Evolutionary conservation across 345 rosid genomes (phyloP).

Genomic region (Ailanthus altissimus): DNA sequence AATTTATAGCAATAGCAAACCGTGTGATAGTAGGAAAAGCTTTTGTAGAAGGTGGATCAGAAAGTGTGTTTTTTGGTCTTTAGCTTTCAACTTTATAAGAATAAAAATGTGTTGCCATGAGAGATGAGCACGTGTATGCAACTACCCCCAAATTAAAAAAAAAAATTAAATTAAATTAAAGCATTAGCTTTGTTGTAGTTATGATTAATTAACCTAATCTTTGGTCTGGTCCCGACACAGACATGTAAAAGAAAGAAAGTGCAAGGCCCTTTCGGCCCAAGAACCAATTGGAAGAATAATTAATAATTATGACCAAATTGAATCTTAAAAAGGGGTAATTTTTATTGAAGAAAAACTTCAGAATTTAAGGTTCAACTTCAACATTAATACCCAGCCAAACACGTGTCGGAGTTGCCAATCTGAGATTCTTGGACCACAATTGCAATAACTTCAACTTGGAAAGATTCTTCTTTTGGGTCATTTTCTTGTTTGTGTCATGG

Average conservation of each 20-base stretch:
- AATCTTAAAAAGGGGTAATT: neutral
- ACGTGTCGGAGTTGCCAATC: neutral
- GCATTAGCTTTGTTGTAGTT: too few species aligned
- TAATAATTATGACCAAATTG: neutral
- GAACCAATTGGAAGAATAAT: neutral
- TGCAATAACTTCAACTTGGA: neutral
- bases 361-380: neutral
- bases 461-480: neutral
- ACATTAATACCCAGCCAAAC: constrained; percentile 4
- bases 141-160: neutral
- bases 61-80: neutral
- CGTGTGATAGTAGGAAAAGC: too few species aligned
- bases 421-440: constrained; percentile 22
- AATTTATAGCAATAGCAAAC: too few species aligned
- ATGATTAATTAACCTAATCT: too few species aligned
- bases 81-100: neutral
- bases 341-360: too few species aligned
- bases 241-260: neutral
- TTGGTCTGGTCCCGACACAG: too few species aligned
- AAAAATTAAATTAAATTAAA: too few species aligned
- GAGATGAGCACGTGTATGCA: neutral
- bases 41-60: too few species aligned
- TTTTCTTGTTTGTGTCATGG: too few species aligned
- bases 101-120: neutral
- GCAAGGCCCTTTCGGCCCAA: neutral